Percentiles rank a stretch among this genome's conserved stretches.
Conservation (phyloP, 2,329 filamentous ascomycete genomes). For the Fusarium decemcellulare region DNA sequence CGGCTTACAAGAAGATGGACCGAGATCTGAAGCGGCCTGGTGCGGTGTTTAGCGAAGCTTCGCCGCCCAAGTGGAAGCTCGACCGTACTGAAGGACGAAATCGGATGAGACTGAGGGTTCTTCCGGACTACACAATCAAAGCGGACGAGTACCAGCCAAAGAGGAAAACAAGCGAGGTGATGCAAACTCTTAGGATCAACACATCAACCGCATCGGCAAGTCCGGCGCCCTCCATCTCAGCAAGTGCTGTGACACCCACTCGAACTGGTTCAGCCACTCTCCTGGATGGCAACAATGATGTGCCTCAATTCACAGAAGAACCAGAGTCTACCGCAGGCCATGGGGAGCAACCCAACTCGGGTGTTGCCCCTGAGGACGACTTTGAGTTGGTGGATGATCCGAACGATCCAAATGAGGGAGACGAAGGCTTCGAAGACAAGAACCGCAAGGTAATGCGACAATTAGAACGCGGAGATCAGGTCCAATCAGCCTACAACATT, state of each 20-base stretch:
- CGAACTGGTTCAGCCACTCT: conserved; percentile 35
- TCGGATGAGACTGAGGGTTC: conserved; percentile 89
- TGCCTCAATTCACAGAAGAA: conserved; percentile 40
- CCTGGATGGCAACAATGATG: conserved; percentile 39
- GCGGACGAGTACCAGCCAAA: conserved; percentile 89
- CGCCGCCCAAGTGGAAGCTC: conserved; percentile 85
- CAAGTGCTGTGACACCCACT: conserved; percentile 35
- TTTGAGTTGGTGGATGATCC: conserved; percentile 97
- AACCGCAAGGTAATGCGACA: conserved; percentile 98
- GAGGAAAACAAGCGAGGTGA: conserved; percentile 69
- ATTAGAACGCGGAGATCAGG: conserved; percentile 89
- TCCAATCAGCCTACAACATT: conserved; percentile 95
- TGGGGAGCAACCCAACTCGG: conserved; percentile 37
- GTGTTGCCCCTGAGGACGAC: conserved; percentile 78
- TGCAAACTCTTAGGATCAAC: conserved; percentile 54
- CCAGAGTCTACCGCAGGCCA: conserved; percentile 39
- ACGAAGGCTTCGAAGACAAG: conserved; percentile 92
- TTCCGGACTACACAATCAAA: conserved; percentile 80
- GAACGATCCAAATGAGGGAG: conserved; percentile 81
- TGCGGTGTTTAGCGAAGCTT: conserved; percentile 80
- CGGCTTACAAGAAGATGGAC: conserved; percentile 84
- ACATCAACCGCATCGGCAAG: conserved; percentile 35
- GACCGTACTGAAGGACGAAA: conserved; percentile 97
- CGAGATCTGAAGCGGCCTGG: conserved; percentile 84
- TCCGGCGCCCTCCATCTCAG: conserved; percentile 35